phyloP scores from a whole-genome alignment of 2,329 filamentous ascomycete genomes.

The Diaporthe longicolla region DNA sequence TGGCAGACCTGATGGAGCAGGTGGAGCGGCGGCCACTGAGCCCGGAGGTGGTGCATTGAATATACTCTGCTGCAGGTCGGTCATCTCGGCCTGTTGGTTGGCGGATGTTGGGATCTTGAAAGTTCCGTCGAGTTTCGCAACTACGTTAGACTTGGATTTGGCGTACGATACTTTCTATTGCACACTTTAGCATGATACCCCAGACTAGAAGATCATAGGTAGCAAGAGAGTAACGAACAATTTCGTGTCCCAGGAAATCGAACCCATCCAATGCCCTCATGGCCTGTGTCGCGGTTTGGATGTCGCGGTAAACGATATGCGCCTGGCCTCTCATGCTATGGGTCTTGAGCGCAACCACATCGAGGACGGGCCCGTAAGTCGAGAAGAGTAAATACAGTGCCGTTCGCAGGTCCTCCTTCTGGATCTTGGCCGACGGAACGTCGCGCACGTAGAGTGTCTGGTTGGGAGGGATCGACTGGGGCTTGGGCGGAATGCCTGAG shows the following conservation, averaged over 20 bases:
- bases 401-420: slow-evolving; percentile 88
- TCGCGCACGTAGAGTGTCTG: slow-evolving; percentile 89
- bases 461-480: slow-evolving; percentile 44
- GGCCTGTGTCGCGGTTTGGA: slow-evolving; percentile 92
- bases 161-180: slow-evolving; percentile 89
- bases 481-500: slow-evolving; percentile 40
- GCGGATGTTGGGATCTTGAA: slow-evolving; percentile 77
- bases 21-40: slow-evolving; percentile 56
- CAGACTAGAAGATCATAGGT: background rate
- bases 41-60: slow-evolving; percentile 77
- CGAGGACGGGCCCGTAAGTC: slow-evolving; percentile 92
- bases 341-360: slow-evolving; percentile 91
- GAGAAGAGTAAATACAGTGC: slow-evolving; percentile 94
- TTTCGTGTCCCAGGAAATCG: slow-evolving; percentile 85
- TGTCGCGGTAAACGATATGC: slow-evolving; percentile 90
- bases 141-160: slow-evolving; percentile 87
- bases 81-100: slow-evolving; percentile 72
- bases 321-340: slow-evolving; percentile 96
- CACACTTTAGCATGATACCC: slow-evolving; percentile 38
- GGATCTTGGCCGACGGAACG: slow-evolving; percentile 86
- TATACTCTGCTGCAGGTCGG: slow-evolving; percentile 83
- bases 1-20: slow-evolving; percentile 57
- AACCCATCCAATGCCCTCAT: slow-evolving; percentile 91
- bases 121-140: slow-evolving; percentile 92
- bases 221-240: slow-evolving; percentile 72